Conservation (phyloP, 2,329 filamentous ascomycete species). For the Bisporella sp. region DNA sequence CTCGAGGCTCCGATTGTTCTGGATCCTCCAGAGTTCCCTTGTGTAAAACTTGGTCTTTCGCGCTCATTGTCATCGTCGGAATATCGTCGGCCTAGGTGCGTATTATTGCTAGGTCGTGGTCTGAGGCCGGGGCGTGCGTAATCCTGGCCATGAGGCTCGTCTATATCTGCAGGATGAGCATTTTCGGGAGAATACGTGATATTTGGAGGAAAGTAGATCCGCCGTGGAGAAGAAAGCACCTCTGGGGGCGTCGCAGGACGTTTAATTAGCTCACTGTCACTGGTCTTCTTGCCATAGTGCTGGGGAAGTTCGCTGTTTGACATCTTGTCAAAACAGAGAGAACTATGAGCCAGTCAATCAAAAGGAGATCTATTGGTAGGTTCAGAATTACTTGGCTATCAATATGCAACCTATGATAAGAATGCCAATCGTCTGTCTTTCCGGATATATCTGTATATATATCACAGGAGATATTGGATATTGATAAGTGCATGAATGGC, state of each 20-base stretch:
- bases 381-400: neutral
- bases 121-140: neutral
- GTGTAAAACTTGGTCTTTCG: slow-evolving; percentile 8
- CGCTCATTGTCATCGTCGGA: slow-evolving; percentile 15
- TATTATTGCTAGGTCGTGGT: slow-evolving; percentile 13
- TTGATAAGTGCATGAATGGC: neutral
- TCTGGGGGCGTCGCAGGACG: slow-evolving; percentile 5
- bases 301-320: slow-evolving; percentile 13
- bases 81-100: slow-evolving; percentile 6
- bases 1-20: neutral
- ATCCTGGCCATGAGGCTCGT: neutral
- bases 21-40: slow-evolving; percentile 2
- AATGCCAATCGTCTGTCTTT: neutral
- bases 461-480: neutral
- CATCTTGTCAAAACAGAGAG: no score
- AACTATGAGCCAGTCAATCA: neutral
- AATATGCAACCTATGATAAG: neutral
- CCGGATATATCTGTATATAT: neutral
- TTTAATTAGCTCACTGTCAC: slow-evolving; percentile 16
- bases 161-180: neutral
- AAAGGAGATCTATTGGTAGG: neutral
- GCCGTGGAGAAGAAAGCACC: neutral
- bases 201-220: neutral
- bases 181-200: neutral
- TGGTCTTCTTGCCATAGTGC: slow-evolving; percentile 13